Conservation (phyloP, 2,329 filamentous ascomycete genomes). For the Arachnopeziza araneosa region DNA sequence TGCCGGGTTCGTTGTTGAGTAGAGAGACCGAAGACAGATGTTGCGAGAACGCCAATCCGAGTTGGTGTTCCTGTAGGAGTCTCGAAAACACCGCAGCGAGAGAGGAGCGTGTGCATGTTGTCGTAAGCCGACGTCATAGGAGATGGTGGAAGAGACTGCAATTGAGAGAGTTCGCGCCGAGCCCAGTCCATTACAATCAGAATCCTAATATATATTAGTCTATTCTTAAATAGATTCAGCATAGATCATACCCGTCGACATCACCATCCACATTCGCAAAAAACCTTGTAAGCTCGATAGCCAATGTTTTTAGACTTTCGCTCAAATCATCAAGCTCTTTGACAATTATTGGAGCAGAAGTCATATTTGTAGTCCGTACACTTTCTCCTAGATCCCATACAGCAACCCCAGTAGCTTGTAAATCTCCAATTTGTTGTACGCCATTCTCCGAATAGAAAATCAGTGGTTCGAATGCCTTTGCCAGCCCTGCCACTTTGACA, state of each 20-base stretch:
- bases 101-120: slow-evolving; percentile 76
- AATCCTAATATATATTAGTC: slow-evolving; percentile 49
- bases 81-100: slow-evolving; percentile 56
- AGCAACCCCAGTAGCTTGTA: slow-evolving; percentile 87
- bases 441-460: slow-evolving; percentile 94
- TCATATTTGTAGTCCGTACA: slow-evolving; percentile 84
- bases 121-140: slow-evolving; percentile 69
- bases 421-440: slow-evolving; percentile 74
- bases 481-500: slow-evolving; percentile 83
- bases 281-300: slow-evolving; percentile 82
- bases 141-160: slow-evolving; percentile 56
- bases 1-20: slow-evolving; percentile 73
- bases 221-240: background rate
- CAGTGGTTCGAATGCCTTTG: slow-evolving; percentile 86
- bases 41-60: slow-evolving; percentile 61
- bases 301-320: slow-evolving; percentile 77
- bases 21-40: slow-evolving; percentile 72
- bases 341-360: slow-evolving; percentile 80
- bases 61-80: slow-evolving; percentile 54
- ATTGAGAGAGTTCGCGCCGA: slow-evolving; percentile 70
- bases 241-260: slow-evolving; percentile 63
- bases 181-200: slow-evolving; percentile 97
- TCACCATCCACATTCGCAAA: slow-evolving; percentile 92
- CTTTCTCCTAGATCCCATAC: slow-evolving; percentile 95
- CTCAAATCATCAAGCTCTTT: slow-evolving; percentile 79